Evolutionary conservation across 495 filamentous ascomycete genomes (phyloP).

Genomic region (Penicillium soppii): DNA sequence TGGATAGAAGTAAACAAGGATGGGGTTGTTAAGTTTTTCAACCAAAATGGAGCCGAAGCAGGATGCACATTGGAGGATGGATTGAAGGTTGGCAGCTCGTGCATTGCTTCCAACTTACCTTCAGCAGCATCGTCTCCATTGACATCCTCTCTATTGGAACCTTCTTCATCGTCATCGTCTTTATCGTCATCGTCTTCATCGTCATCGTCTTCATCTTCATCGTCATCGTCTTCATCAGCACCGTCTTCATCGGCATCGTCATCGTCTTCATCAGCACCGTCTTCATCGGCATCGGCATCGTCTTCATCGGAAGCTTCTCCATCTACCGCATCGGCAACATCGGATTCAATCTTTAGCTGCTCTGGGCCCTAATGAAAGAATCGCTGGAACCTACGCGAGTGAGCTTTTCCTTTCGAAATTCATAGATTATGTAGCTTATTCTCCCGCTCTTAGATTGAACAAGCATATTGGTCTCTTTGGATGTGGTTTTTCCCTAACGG

Average conservation of each 20-base stretch:
- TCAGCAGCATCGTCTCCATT: too few relatives aligned
- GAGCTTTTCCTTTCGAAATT: background rate
- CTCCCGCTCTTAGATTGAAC: background rate
- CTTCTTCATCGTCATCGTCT: too few relatives aligned
- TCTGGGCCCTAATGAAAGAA: background rate
- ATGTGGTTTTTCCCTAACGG: background rate
- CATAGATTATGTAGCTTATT: background rate
- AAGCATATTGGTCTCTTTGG: background rate
- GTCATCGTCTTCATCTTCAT: background rate
- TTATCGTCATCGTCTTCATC: background rate
- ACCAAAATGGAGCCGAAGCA: slow-evolving; percentile 4
- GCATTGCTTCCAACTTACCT: background rate
- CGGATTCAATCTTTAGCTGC: background rate
- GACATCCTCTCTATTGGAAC: too few relatives aligned
- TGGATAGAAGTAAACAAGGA: slow-evolving; percentile 5
- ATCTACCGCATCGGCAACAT: background rate
- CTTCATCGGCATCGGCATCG: background rate
- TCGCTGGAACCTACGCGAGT: background rate
- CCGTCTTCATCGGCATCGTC: background rate
- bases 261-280: background rate
- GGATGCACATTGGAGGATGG: slow-evolving; percentile 3
- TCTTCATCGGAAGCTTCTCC: too few relatives aligned
- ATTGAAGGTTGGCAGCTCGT: slow-evolving; percentile 6
- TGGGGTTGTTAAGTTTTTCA: slow-evolving; percentile 8
- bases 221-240: background rate